Evolutionary conservation across 169 alveolate genomes (phyloP).

Genomic region (Nephromyces sp.): DNA sequence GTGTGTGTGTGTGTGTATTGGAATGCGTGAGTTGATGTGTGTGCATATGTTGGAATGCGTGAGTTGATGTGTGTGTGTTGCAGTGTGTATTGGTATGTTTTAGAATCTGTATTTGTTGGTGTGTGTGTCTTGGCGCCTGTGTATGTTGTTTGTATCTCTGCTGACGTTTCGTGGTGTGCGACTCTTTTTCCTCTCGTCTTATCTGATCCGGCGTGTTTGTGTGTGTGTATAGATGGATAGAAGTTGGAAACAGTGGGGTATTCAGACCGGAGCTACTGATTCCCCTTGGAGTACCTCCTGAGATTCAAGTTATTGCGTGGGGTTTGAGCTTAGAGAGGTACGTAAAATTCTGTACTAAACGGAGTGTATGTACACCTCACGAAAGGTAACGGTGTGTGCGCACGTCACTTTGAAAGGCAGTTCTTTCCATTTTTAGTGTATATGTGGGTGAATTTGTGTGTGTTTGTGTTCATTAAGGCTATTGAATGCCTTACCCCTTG

Average conservation of each 20-base stretch:
- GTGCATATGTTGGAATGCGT: neutral
- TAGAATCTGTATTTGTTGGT: too few species aligned
- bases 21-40: neutral
- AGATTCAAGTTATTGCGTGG: constrained; percentile 97
- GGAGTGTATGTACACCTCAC: too few species aligned
- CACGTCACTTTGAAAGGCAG: too few species aligned
- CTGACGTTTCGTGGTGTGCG: too few species aligned
- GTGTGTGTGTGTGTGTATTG: neutral
- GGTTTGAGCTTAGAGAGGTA: constrained; percentile 94
- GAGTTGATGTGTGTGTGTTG: neutral
- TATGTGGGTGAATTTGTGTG: neutral
- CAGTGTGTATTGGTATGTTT: neutral
- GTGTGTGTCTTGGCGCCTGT: neutral
- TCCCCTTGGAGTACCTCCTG: constrained; percentile 97
- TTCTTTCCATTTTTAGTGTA: too few species aligned
- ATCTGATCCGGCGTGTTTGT: neutral
- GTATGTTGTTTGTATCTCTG: too few species aligned
- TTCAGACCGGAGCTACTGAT: constrained; percentile 98
- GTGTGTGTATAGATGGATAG: constrained; percentile 73
- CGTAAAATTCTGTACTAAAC: neutral
- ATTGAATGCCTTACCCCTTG: too few species aligned
- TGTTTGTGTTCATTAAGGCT: too few species aligned
- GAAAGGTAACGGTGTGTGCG: too few species aligned
- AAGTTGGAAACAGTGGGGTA: constrained; percentile 98
- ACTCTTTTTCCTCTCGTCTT: neutral